Evolutionary conservation across 2,329 filamentous ascomycete species (phyloP).

Genomic region (Knufia petricola): DNA sequence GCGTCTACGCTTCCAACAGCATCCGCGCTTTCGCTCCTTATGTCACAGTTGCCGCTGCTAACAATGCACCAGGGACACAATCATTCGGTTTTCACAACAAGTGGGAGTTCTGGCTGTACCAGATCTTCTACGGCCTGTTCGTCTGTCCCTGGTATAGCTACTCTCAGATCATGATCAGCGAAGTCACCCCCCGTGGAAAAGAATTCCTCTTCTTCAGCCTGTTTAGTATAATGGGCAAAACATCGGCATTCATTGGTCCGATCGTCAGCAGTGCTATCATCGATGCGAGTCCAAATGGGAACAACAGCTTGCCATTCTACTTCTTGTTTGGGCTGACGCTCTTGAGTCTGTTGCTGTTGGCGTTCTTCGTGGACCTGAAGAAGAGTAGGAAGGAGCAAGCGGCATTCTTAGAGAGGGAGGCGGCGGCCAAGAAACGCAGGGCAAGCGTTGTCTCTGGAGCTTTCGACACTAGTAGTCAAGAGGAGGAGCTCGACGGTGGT

Average conservation of each 20-base stretch:
- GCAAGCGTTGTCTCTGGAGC: constrained; percentile 15
- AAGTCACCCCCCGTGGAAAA: constrained; percentile 58
- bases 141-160: constrained; percentile 58
- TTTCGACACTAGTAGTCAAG: not conserved
- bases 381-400: constrained; percentile 53
- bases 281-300: constrained; percentile 45
- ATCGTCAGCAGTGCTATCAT: constrained; percentile 62
- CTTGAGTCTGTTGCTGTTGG: constrained; percentile 45
- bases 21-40: too few relatives aligned
- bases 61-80: constrained; percentile 36
- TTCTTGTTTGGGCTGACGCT: constrained; percentile 53
- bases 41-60: not conserved
- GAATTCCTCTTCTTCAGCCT: constrained; percentile 63
- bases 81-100: constrained; percentile 44
- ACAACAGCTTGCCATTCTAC: constrained; percentile 56
- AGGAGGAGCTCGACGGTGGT: not conserved
- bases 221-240: constrained; percentile 57
- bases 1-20: too few relatives aligned
- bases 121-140: constrained; percentile 53
- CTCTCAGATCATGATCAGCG: constrained; percentile 61
- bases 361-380: constrained; percentile 50
- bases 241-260: constrained; percentile 58
- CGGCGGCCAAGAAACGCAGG: constrained; percentile 17
- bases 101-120: constrained; percentile 45
- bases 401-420: constrained; percentile 39